A percentile compares a stretch with the other conserved stretches of the same genome.
phyloP scores from a whole-genome alignment of 1,284 basidiomycete species.

The Cryptococcus maquisensis region DNA sequence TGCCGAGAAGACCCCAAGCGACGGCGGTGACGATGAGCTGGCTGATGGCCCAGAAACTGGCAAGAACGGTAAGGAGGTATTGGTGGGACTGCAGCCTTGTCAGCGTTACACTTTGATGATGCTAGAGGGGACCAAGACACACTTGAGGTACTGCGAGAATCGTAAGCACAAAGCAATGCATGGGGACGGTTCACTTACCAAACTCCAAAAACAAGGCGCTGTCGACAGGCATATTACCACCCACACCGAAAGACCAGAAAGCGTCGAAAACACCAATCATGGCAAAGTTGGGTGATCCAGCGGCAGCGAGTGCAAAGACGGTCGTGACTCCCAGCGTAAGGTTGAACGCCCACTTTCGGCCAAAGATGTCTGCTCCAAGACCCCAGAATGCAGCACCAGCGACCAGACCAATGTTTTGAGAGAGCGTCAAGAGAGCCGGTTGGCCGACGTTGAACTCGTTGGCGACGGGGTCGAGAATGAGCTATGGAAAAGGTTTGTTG shows the following conservation, averaged over 20 bases:
- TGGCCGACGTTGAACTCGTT: conserved; percentile 47
- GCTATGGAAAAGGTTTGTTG: neutral
- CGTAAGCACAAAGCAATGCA: too few relatives aligned
- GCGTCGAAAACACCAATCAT: conserved; percentile 55
- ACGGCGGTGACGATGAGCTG: conserved; percentile 30
- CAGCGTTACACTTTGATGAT: too few relatives aligned
- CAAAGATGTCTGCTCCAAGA: conserved; percentile 49
- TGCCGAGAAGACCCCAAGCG: conserved; percentile 33
- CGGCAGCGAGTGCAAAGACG: conserved; percentile 60
- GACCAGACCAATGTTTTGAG: conserved; percentile 37
- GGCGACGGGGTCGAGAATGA: conserved; percentile 53
- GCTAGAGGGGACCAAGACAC: too few relatives aligned
- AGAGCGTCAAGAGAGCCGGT: conserved; percentile 27
- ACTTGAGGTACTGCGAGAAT: conserved; percentile 37
- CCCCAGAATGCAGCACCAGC: conserved; percentile 52
- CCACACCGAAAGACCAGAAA: conserved; percentile 55
- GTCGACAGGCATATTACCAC: conserved; percentile 59
- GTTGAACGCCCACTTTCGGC: conserved; percentile 58
- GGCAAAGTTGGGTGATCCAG: conserved; percentile 57
- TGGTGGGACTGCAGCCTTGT: conserved; percentile 37
- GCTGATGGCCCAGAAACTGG: conserved; percentile 64
- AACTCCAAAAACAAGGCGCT: conserved; percentile 59
- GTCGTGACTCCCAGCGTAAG: conserved; percentile 59
- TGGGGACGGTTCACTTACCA: conserved; percentile 2
- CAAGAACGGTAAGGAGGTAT: conserved; percentile 62